Conservation (phyloP, 2,329 filamentous ascomycete genomes). For the Aspergillus carbonarius region DNA sequence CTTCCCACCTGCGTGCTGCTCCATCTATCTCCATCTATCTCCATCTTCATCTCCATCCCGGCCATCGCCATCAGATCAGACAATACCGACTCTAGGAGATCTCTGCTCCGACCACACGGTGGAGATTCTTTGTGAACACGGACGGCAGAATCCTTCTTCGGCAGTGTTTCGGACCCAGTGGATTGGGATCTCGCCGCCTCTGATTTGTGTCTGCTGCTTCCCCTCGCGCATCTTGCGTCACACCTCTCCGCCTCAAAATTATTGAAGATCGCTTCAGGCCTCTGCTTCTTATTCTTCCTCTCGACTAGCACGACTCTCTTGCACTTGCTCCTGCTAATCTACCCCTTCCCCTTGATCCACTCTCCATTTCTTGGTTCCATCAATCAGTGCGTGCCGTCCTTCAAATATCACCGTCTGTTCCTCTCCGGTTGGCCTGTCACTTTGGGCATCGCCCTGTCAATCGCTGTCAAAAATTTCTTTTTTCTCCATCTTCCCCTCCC, state of each 20-base stretch:
- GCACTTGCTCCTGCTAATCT: neutral
- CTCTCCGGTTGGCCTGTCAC: constrained; percentile 1
- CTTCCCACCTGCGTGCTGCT: too few species aligned
- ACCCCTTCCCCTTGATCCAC: constrained; percentile 4
- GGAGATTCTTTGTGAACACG: neutral
- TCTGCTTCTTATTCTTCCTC: neutral
- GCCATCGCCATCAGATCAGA: neutral
- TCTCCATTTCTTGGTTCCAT: neutral
- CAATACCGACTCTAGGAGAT: neutral
- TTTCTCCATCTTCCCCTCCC: neutral
- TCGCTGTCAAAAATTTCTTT: neutral
- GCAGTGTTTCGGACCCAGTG: neutral
- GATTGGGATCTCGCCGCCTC: neutral
- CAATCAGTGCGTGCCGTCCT: neutral
- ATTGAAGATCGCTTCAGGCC: neutral
- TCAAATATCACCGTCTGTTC: neutral
- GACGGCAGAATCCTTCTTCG: neutral
- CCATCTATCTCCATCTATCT: too few species aligned
- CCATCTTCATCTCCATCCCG: too few species aligned
- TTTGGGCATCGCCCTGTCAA: constrained; percentile 5
- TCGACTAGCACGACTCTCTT: neutral
- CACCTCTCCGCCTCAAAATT: neutral
- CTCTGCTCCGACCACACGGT: neutral
- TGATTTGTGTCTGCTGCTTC: constrained; percentile 1
- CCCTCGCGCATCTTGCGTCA: constrained; percentile 2